phyloP scores from a whole-genome alignment of 176 grass and related monocot species.

The Oryza glumipatula region DNA sequence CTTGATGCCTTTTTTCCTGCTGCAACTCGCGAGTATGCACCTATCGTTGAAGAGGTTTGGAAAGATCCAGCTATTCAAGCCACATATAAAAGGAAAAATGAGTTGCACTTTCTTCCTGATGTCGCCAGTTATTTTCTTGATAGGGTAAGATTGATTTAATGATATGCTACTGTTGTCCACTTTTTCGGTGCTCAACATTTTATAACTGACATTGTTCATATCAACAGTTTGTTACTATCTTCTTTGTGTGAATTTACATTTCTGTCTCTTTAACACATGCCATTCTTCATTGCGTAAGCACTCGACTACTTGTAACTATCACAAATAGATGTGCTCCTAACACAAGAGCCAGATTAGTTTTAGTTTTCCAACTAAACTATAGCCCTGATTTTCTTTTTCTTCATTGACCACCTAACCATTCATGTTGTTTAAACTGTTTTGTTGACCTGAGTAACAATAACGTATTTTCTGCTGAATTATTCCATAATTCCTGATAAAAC shows the following conservation, averaged over 20 bases:
- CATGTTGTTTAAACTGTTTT: background rate
- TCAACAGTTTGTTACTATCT: background rate
- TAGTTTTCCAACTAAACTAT: background rate
- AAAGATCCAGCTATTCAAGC: conserved; percentile 69
- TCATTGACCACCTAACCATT: background rate
- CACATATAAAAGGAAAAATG: conserved; percentile 66
- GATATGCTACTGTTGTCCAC: background rate
- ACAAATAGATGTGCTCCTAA: background rate
- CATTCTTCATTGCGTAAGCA: no score
- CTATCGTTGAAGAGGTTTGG: conserved; percentile 76
- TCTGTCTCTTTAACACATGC: background rate
- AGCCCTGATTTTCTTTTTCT: background rate
- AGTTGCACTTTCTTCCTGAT: conserved; percentile 72
- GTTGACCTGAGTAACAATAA: background rate
- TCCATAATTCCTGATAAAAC: background rate
- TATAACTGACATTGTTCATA: background rate
- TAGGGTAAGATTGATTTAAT: conserved; percentile 39
- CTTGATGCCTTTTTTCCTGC: conserved; percentile 79
- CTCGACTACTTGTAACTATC: background rate
- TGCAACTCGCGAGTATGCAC: conserved; percentile 74
- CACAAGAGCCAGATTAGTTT: background rate
- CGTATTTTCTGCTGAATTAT: background rate
- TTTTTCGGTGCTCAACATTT: background rate
- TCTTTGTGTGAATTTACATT: background rate
- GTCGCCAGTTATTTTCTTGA: conserved; percentile 68